Percentiles rank a stretch among this genome's conserved stretches.
Conservation (phyloP, 176 grass and related monocot species). For the Bromus sterilis region DNA sequence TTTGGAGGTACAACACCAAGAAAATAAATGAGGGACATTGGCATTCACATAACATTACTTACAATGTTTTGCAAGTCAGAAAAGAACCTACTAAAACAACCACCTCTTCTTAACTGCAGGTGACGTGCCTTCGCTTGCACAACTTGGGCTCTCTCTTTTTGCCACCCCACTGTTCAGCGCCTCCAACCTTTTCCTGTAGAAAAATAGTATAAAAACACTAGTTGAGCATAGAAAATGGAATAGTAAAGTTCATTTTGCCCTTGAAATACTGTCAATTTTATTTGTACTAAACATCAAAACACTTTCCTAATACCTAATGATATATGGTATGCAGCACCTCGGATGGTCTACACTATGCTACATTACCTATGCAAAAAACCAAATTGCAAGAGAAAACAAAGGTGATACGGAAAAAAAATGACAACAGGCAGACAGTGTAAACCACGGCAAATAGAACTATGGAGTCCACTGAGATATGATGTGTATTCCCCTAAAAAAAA, state of each 20-base stretch:
- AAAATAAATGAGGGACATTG: not conserved
- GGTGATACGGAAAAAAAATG: not conserved
- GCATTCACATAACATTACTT: not conserved
- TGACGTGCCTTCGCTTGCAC: not conserved
- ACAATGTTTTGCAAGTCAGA: not conserved
- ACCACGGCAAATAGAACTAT: not conserved
- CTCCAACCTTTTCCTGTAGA: conserved; percentile 67
- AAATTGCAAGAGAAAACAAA: not conserved
- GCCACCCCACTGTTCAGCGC: conserved; percentile 60
- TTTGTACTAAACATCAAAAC: not conserved
- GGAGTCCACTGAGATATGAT: not conserved
- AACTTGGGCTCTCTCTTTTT: conserved; percentile 37
- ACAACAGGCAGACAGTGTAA: no score
- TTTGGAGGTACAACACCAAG: not conserved
- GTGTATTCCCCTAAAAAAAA: no score
- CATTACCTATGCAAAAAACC: not conserved
- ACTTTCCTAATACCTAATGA: not conserved
- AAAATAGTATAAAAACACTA: not conserved
- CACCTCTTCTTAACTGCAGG: conserved; percentile 21
- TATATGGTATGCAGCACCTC: not conserved
- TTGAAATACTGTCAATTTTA: not conserved
- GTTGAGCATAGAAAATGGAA: not conserved
- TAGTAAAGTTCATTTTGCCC: not conserved
- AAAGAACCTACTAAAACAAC: conserved; percentile 31
- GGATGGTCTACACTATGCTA: not conserved